These are phyloP conservation scores for Parathielavia appendiculata DNA, from an alignment of 495 filamentous ascomycete genomes.

Conservation along the genomic window DNA sequence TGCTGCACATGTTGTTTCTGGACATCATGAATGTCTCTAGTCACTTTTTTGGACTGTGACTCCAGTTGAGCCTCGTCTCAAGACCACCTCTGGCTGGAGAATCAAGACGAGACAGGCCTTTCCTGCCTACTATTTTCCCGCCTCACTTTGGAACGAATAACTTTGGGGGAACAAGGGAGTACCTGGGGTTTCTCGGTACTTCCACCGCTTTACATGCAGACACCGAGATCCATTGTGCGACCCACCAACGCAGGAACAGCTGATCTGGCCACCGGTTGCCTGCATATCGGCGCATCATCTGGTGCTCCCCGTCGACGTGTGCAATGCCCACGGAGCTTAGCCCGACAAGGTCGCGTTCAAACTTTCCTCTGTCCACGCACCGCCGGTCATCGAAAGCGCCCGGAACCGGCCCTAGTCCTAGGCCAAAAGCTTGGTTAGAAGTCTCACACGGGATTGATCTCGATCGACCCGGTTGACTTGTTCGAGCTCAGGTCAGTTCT, in stretches of 20 bases:
- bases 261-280: constrained; percentile 22
- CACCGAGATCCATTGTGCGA: not conserved
- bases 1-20: constrained; percentile 28
- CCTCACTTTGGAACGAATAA: no score
- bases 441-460: not conserved
- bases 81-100: constrained; percentile 2
- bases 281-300: constrained; percentile 24
- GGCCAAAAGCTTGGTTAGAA: constrained; percentile 17
- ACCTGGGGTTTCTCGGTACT: no score
- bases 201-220: not conserved
- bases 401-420: constrained; percentile 13
- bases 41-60: not conserved
- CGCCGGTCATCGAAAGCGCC: not conserved
- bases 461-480: not conserved
- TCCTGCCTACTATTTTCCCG: no score
- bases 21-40: constrained; percentile 21
- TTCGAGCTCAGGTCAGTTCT: constrained; percentile 14
- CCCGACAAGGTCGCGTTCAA: constrained; percentile 10
- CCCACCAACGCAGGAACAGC: constrained; percentile 10
- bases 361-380: not conserved
- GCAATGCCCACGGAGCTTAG: constrained; percentile 6
- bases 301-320: constrained; percentile 7
- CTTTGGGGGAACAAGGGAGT: no score
- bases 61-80: constrained; percentile 2
- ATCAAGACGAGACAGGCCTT: constrained; percentile 24